Evolutionary conservation across 257 asterid species (phyloP).

Genomic region (Solanum bukasovii): DNA sequence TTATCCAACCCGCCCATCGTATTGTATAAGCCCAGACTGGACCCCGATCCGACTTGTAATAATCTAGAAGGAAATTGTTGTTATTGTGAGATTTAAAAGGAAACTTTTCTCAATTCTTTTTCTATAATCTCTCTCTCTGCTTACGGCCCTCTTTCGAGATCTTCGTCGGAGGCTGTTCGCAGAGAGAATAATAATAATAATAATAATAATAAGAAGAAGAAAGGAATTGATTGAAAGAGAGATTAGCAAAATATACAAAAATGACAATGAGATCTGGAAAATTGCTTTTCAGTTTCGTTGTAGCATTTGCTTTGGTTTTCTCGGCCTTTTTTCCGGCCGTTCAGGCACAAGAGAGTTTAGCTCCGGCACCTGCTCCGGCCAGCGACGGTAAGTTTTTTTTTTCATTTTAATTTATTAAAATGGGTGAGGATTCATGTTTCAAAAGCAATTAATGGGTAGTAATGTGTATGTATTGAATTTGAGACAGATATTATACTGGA

Average conservation of each 20-base stretch:
- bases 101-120: background rate
- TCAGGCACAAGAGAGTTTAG: conserved; percentile 31
- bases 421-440: background rate
- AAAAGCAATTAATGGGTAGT: background rate
- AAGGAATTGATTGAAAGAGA: background rate
- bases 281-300: conserved; percentile 19
- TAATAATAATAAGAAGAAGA: too few relatives aligned
- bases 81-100: background rate
- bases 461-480: background rate
- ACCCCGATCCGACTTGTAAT: background rate
- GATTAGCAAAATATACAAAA: background rate
- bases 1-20: background rate
- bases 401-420: background rate
- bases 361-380: conserved; percentile 64
- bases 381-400: conserved; percentile 43
- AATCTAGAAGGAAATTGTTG: background rate
- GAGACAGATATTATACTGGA: background rate
- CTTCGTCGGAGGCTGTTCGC: background rate
- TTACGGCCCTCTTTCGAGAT: background rate
- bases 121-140: background rate
- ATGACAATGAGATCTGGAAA: conserved; percentile 26
- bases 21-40: background rate
- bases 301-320: conserved; percentile 25
- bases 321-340: conserved; percentile 38
- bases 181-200: conserved; percentile 2